Conservation (phyloP, 257 asterid genomes). For the Capsicum baccatum region DNA sequence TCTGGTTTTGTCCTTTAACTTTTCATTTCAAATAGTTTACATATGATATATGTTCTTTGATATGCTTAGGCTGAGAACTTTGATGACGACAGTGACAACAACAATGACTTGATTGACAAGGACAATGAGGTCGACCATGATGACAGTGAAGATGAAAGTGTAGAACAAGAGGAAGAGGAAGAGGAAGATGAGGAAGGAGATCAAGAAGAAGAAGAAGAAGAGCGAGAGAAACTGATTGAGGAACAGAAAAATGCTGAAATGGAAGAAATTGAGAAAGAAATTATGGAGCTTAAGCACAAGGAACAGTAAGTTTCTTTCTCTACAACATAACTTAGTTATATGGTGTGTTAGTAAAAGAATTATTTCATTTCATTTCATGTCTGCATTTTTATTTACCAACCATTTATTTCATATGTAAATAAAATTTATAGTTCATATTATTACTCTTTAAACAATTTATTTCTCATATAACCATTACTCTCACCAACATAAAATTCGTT, state of each 20-base stretch:
- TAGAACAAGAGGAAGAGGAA: conserved; percentile 43
- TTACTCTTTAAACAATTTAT: too few relatives aligned
- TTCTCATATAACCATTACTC: too few relatives aligned
- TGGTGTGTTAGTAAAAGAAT: not conserved
- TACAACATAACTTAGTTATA: conserved; percentile 20
- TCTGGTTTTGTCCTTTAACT: not conserved
- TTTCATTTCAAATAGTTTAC: conserved; percentile 1
- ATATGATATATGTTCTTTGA: conserved; percentile 23
- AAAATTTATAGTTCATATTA: too few relatives aligned
- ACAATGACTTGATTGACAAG: conserved; percentile 27
- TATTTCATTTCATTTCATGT: not conserved
- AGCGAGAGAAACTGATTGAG: conserved; percentile 29
- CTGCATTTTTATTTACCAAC: not conserved
- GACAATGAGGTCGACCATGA: conserved; percentile 33
- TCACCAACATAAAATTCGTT: too few relatives aligned
- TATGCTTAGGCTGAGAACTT: conserved; percentile 32
- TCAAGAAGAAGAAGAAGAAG: conserved; percentile 31
- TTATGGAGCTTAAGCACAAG: conserved; percentile 57
- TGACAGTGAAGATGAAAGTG: conserved; percentile 33
- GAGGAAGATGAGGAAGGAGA: conserved; percentile 29
- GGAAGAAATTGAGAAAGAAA: conserved; percentile 79
- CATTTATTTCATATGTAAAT: too few relatives aligned
- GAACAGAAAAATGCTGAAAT: conserved; percentile 60
- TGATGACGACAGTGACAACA: conserved; percentile 34
- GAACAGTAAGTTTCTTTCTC: conserved; percentile 63